These are phyloP conservation scores for Candida gigantensis DNA, from an alignment of 1,139 yeast species.

Conservation along the genomic window DNA sequence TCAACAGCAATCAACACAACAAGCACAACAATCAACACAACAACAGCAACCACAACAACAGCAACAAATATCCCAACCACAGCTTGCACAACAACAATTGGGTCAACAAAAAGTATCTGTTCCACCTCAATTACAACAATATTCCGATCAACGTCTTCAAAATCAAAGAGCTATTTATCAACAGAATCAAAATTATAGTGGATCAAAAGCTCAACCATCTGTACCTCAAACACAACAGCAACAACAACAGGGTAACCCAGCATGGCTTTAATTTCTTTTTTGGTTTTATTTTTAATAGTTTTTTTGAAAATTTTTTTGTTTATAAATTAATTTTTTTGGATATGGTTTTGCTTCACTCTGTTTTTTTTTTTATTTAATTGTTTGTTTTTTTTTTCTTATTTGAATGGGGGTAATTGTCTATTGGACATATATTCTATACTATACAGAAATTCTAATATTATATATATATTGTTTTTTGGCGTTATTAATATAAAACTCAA, in stretches of 20 bases:
- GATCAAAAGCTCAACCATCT: slow-evolving; percentile 14
- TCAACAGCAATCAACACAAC: slow-evolving; percentile 16
- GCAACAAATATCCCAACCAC: slow-evolving; percentile 17
- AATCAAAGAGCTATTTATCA: slow-evolving; percentile 15
- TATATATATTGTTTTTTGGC: slow-evolving; percentile 1
- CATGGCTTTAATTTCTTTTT: slow-evolving; percentile 16
- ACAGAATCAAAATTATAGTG: slow-evolving; percentile 11
- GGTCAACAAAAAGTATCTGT: slow-evolving; percentile 6
- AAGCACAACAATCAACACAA: slow-evolving; percentile 18
- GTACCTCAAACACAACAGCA: slow-evolving; percentile 15
- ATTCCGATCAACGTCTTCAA: slow-evolving; percentile 15
- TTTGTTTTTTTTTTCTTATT: slow-evolving; percentile 1
- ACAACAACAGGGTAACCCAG: slow-evolving; percentile 18
- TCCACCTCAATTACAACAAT: slow-evolving; percentile 7
- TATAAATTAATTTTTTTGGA: background rate
- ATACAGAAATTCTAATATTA: background rate
- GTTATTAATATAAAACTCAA: slow-evolving; percentile 1
- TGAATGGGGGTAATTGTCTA: background rate
- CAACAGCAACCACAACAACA: slow-evolving; percentile 20
- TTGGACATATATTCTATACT: background rate
- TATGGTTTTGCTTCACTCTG: background rate
- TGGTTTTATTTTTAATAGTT: background rate
- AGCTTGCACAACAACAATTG: slow-evolving; percentile 9
- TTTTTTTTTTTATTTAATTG: slow-evolving; percentile 1
- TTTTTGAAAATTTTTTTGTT: background rate